Base-by-base conservation (phyloP, 2,329 filamentous ascomycete genomes). In the Lizonia empirigonia region DNA sequence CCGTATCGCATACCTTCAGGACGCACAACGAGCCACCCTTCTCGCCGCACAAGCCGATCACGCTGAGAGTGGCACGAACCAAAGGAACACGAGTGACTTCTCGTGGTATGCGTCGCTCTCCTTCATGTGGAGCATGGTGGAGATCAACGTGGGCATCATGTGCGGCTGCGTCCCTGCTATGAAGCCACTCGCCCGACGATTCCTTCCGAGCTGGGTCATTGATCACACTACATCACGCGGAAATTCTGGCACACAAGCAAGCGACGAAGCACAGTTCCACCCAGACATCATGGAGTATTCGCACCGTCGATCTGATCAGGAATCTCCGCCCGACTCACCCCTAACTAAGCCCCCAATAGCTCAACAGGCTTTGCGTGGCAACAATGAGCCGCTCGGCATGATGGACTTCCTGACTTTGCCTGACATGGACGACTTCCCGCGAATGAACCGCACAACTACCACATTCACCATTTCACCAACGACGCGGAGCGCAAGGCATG, bases 41-140 rank as follows among this genome's bases (percentile, higher is more conserved):
- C 75, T 65, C 58, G 76, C 69, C 59, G 76, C 74, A 5, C 66
- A 72, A 36, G 53, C 58, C 10, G 59, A 71, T 15, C 53, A 41
- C 3, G 41, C 54, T 5, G 58, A 65, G 23, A 59, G 48, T 15
- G 67, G 61, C 12, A 65, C 54, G n/a, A 69, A 64, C 24, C 62
- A 68, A 23, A 66, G 77, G 30, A 77, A 76, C 36, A 65, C 70
- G 8, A 76, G 75, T 7, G 82, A 85, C 57, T 82, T 83, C 53
- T 79, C 79, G 29, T 85, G 81, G 86, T 91, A 93, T 67, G 89
- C 90, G 0, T 90, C 90, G 0, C 76, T 91, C 5, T 90, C 90
- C 0, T 87, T 95, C 67, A 93, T 96, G 89, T 97, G 92, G 93
- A 93, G 89, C 13, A 89, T 88, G 10, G 85, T 97, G 45, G 92